Base-by-base conservation (phyloP, 306 rosid species). In the Pyrus bretschneideri region DNA sequence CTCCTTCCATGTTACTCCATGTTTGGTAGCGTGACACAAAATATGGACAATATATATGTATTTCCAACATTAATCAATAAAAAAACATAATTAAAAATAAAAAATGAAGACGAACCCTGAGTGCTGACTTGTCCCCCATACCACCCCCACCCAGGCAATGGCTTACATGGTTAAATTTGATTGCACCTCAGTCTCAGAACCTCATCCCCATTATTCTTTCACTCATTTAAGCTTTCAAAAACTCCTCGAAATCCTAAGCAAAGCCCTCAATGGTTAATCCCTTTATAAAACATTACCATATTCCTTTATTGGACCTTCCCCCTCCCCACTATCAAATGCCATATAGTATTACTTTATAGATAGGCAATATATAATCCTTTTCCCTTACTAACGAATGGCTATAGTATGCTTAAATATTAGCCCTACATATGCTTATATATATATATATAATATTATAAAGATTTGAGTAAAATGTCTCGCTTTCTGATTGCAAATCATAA, bases 191-290 rank as follows among this genome's bases (percentile, higher is more conserved):
- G 40, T 9, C 40, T 35, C 40, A 35, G 44, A 40, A 57, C n/a
- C 29, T 13, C 65, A 35, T 21, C 14, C 51, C 76, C 54, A n/a
- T 12, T 60, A 40, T 60, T 59, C 19, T 57, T 51, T 42, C 21
- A 57, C 49, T 13, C 9, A 40, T 58, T 38, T 58, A 15, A 58
- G 21, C 57, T 17, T 35, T 72, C 27, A 40, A 64, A 46, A 65
- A 68, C 33, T 19, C 52, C 33, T 27, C 51, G 25, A 22, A 58
- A 5, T 14, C 4, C 19, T 1, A 11, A 13, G 27, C 51, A 27
- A 35, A 81, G 58, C 25, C 80, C 31, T 85, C 90, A 86, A 88
- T 85, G 78, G 88, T 87, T 79, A 81, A 79, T 40, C 23, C 55
- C 44, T 66, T 33, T 49, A 76, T 72, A 67, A 72, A 82, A 51